Evolutionary conservation across 1,284 basidiomycete genomes (phyloP).

Genomic region (Boletus mariae): DNA sequence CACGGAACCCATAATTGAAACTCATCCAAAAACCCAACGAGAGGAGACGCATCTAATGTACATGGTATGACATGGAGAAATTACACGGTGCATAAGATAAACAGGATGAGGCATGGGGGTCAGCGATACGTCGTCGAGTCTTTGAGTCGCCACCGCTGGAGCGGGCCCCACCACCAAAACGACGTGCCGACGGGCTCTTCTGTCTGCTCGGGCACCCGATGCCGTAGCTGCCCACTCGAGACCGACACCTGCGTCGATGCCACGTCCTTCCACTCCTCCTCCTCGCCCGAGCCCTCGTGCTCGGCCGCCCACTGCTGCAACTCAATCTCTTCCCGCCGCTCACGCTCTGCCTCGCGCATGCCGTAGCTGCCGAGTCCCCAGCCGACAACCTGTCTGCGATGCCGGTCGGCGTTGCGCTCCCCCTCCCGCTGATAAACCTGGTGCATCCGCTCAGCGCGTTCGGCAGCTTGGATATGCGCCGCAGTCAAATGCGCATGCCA

Average conservation of each 20-base stretch:
- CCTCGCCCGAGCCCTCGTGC: conserved; percentile 7
- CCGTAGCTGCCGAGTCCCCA: conserved; percentile 76
- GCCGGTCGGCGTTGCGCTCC: conserved; percentile 23
- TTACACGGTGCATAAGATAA: conserved; percentile 7
- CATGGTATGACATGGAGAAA: background rate
- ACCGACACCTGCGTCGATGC: background rate
- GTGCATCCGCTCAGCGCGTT: conserved; percentile 58
- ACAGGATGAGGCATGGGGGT: background rate
- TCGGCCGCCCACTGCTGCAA: conserved; percentile 1
- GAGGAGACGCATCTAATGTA: background rate
- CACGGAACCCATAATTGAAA: conserved; percentile 2
- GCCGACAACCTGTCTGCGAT: conserved; percentile 36
- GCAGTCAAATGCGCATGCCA: conserved; percentile 65
- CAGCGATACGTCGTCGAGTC: conserved; percentile 68
- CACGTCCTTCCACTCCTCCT: conserved; percentile 14
- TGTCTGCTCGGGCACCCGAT: conserved; percentile 6
- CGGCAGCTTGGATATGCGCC: conserved; percentile 60
- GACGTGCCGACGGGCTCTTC: conserved; percentile 30
- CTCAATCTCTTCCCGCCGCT: conserved; percentile 21
- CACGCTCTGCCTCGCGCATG: conserved; percentile 39
- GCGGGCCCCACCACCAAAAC: conserved; percentile 78
- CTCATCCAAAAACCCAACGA: conserved; percentile 13
- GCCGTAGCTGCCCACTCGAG: background rate
- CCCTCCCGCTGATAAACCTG: conserved; percentile 49
- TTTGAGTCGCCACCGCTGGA: conserved; percentile 67